These are phyloP conservation scores for Datisca glomerata DNA, from an alignment of 306 rosid species.

Conservation along the genomic window DNA sequence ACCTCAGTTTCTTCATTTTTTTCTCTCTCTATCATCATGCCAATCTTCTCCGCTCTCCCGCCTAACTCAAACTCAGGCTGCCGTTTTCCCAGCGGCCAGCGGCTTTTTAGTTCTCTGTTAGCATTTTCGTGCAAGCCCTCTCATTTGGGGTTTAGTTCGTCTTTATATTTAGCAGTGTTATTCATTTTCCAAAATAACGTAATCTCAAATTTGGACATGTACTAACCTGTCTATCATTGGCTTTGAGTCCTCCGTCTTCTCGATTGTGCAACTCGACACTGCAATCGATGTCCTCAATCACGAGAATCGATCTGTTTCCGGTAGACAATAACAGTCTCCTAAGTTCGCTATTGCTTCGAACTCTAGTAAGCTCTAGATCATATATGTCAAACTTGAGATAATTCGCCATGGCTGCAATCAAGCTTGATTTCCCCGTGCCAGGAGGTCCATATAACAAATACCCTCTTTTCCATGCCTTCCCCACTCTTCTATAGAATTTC, in stretches of 20 bases:
- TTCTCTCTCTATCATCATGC: too few species aligned
- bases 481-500: conserved; percentile 27
- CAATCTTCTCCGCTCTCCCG: too few species aligned
- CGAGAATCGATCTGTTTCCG: conserved; percentile 33
- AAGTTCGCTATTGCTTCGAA: conserved; percentile 7
- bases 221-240: conserved; percentile 13
- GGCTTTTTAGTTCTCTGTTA: too few species aligned
- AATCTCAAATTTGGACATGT: too few species aligned
- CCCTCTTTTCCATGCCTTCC: conserved; percentile 50
- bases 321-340: conserved; percentile 23
- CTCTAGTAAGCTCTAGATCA: conserved; percentile 34
- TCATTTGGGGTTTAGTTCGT: too few species aligned
- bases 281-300: conserved; percentile 49
- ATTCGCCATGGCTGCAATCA: conserved; percentile 44
- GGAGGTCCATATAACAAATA: conserved; percentile 47
- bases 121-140: too few species aligned
- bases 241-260: neutral
- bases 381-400: conserved; percentile 38
- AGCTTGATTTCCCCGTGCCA: conserved; percentile 45
- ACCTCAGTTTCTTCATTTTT: too few species aligned
- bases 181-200: too few species aligned
- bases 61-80: too few species aligned
- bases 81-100: too few species aligned
- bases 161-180: too few species aligned
- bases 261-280: conserved; percentile 24